Percentiles rank a stretch among this genome's conserved stretches.
Evolutionary conservation across 2,329 filamentous ascomycete species (phyloP).

Genomic region (Blastomyces emzantsi): DNA sequence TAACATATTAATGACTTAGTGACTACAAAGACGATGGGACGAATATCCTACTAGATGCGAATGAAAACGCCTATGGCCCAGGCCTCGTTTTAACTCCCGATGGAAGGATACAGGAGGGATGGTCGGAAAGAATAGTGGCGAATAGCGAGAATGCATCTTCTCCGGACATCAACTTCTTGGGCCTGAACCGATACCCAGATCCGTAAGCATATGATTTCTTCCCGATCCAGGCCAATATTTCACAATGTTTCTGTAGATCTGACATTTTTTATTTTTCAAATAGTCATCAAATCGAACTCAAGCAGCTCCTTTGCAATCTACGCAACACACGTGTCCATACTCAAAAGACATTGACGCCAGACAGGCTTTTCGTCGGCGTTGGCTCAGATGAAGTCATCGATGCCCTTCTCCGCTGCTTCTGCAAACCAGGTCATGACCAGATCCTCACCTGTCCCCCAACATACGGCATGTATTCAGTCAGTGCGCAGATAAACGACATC

Average conservation of each 20-base stretch:
- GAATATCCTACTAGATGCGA: slow-evolving; percentile 93
- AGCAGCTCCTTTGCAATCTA: slow-evolving; percentile 74
- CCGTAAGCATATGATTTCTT: slow-evolving; percentile 41
- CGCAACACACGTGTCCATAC: slow-evolving; percentile 79
- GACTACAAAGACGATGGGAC: slow-evolving; percentile 99
- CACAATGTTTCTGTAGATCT: not conserved
- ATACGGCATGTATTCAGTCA: slow-evolving; percentile 97
- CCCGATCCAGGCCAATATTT: not conserved
- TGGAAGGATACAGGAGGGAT: slow-evolving; percentile 36
- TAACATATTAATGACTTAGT: slow-evolving; percentile 42
- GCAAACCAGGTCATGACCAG: slow-evolving; percentile 73
- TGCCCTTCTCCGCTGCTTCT: slow-evolving; percentile 87
- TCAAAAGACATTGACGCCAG: slow-evolving; percentile 59
- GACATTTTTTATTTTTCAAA: not conserved
- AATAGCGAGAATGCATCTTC: slow-evolving; percentile 35
- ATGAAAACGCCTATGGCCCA: slow-evolving; percentile 93
- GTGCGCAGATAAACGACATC: slow-evolving; percentile 89
- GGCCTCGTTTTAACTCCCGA: slow-evolving; percentile 51
- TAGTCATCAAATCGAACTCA: slow-evolving; percentile 74
- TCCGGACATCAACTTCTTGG: slow-evolving; percentile 63
- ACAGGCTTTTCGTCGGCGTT: slow-evolving; percentile 87
- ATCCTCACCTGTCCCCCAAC: slow-evolving; percentile 94
- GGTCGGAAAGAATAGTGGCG: slow-evolving; percentile 25
- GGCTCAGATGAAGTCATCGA: slow-evolving; percentile 97
- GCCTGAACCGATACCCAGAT: slow-evolving; percentile 90